Percentiles rank a stretch among this genome's conserved stretches.
phyloP scores from a whole-genome alignment of 2,329 filamentous ascomycete species.

The Curvularia verruculosa region DNA sequence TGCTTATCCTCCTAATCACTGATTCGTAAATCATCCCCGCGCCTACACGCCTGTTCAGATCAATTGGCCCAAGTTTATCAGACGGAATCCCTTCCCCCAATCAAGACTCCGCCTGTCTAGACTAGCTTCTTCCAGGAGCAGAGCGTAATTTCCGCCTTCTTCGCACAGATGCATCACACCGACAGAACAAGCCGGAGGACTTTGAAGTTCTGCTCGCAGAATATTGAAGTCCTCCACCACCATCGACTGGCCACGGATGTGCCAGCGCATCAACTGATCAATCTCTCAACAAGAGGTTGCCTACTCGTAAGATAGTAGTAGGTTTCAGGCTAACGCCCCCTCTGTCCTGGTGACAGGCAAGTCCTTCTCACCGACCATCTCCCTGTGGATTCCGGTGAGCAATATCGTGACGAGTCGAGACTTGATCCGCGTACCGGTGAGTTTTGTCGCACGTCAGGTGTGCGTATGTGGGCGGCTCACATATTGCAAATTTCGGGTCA shows the following conservation, averaged over 20 bases:
- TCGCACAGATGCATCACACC: background rate
- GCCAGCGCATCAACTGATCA: background rate
- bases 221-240: background rate
- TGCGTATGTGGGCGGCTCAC: background rate
- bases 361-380: conserved; percentile 1
- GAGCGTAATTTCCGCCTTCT: background rate
- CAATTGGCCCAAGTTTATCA: background rate
- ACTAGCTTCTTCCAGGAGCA: background rate
- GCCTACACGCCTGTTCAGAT: background rate
- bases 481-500: background rate
- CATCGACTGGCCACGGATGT: background rate
- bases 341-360: background rate
- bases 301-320: background rate
- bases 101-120: background rate
- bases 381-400: background rate
- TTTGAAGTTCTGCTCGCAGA: background rate
- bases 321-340: background rate
- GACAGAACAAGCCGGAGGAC: too few relatives aligned
- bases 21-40: background rate
- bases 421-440: background rate
- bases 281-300: background rate
- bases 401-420: background rate
- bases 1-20: background rate
- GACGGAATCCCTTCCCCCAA: background rate
- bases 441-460: background rate